Evolutionary conservation across 805 yeast genomes (phyloP).

Genomic region (Jamesozyma spencerorum): DNA sequence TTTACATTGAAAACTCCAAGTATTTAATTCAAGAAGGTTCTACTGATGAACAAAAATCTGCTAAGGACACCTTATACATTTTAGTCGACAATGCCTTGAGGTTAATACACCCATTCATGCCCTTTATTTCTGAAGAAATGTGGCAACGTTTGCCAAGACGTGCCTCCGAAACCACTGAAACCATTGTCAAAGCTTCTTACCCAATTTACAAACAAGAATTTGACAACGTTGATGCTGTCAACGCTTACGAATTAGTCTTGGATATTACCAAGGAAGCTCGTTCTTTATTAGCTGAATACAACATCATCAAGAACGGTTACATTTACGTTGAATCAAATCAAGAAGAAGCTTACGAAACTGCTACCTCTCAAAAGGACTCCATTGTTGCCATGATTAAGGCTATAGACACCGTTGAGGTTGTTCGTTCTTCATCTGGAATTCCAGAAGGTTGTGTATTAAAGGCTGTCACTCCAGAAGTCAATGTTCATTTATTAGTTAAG

Average conservation of each 20-base stretch:
- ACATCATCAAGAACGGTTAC: conserved; percentile 79
- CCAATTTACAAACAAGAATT: conserved; percentile 58
- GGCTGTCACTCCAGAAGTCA: conserved; percentile 70
- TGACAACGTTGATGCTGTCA: conserved; percentile 54
- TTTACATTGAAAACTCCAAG: conserved; percentile 96
- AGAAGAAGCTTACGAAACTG: conserved; percentile 41
- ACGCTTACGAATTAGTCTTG: conserved; percentile 75
- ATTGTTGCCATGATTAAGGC: conserved; percentile 89
- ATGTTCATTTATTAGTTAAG: conserved; percentile 84
- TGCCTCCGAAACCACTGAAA: conserved; percentile 52
- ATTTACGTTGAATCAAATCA: conserved; percentile 65
- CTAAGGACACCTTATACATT: conserved; percentile 88
- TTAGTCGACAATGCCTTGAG: conserved; percentile 85
- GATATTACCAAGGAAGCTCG: conserved; percentile 85
- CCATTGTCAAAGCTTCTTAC: conserved; percentile 73
- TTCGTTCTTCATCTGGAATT: conserved; percentile 43
- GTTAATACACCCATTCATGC: conserved; percentile 97
- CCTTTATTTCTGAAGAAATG: conserved; percentile 92
- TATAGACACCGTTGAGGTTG: conserved; percentile 64
- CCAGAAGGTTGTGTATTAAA: conserved; percentile 89
- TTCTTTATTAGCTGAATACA: conserved; percentile 84
- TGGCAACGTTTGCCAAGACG: conserved; percentile 97
- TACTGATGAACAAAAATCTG: conserved; percentile 72
- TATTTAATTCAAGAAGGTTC: conserved; percentile 86
- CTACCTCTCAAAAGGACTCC: conserved; percentile 67